Percentiles rank a stretch among this genome's conserved stretches.
phyloP scores from a whole-genome alignment of 2,329 filamentous ascomycete species.

The Pezicula carpinea region DNA sequence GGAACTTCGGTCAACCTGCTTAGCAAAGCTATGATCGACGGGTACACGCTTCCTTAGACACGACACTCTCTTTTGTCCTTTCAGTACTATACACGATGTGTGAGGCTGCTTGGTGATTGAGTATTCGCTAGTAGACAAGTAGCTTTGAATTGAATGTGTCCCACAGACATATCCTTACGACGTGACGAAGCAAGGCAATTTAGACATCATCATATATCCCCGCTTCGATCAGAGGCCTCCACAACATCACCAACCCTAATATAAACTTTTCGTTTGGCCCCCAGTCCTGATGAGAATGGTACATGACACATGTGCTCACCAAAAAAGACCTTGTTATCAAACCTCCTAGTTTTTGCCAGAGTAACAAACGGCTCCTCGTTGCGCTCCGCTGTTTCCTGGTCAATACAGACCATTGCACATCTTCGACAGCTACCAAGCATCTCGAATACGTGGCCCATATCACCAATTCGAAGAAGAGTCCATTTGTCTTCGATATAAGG shows the following conservation, averaged over 20 bases:
- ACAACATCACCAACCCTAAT: neutral
- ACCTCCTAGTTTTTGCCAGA: conserved; percentile 77
- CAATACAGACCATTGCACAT: conserved; percentile 95
- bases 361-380: conserved; percentile 85
- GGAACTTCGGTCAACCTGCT: neutral
- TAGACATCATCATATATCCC: neutral
- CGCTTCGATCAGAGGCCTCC: neutral
- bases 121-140: too few relatives aligned
- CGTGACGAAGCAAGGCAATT: neutral
- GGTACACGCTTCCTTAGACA: neutral
- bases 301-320: conserved; percentile 69
- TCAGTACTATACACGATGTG: too few relatives aligned
- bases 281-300: conserved; percentile 11
- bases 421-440: conserved; percentile 80
- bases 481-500: conserved; percentile 81
- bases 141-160: too few relatives aligned
- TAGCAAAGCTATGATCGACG: neutral
- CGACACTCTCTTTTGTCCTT: too few relatives aligned
- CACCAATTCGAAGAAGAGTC: conserved; percentile 62
- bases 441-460: conserved; percentile 48
- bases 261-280: neutral
- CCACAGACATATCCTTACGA: too few relatives aligned
- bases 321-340: conserved; percentile 83
- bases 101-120: too few relatives aligned
- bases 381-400: conserved; percentile 75